Percentiles rank a stretch among this genome's conserved stretches.
Conservation (phyloP, 2,329 filamentous ascomycete species). For the Sarocladium brachiariae region DNA sequence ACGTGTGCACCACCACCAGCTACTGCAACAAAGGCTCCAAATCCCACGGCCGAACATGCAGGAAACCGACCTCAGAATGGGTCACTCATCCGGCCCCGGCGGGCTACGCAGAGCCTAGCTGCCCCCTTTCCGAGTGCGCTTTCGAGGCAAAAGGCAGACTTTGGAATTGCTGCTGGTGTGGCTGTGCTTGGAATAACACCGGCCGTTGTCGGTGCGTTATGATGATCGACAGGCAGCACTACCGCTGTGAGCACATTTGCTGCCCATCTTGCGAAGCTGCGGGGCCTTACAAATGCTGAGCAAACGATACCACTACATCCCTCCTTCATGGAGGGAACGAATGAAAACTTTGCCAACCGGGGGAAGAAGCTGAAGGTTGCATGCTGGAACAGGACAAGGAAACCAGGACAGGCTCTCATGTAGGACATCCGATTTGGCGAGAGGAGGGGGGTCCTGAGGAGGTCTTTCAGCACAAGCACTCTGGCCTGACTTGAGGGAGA, state of each 20-base stretch:
- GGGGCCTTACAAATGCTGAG: conserved; percentile 20
- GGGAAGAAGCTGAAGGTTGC: too few relatives aligned
- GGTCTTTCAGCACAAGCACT: too few relatives aligned
- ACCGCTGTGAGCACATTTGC: conserved; percentile 48
- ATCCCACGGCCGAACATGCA: conserved; percentile 31
- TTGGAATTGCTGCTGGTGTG: conserved; percentile 53
- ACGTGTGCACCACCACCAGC: conserved; percentile 36
- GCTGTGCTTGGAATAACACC: conserved; percentile 42
- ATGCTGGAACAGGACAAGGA: too few relatives aligned
- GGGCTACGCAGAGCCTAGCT: conserved; percentile 32
- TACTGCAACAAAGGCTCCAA: conserved; percentile 30
- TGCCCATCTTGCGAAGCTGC: conserved; percentile 42
- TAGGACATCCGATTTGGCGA: too few relatives aligned
- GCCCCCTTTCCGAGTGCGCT: conserved; percentile 40
- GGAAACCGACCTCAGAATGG: conserved; percentile 33
- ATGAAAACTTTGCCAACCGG: too few relatives aligned
- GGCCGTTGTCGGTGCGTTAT: conserved; percentile 46
- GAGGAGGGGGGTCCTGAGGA: too few relatives aligned
- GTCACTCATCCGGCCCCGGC: conserved; percentile 42
- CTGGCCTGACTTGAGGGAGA: too few relatives aligned
- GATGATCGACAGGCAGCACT: conserved; percentile 42
- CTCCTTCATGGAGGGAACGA: too few relatives aligned
- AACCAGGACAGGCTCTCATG: too few relatives aligned
- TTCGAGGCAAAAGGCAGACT: conserved; percentile 41
- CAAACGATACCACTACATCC: too few relatives aligned